Conservation (phyloP, 805 yeast genomes). For the Maudiozyma saulgeensis region DNA sequence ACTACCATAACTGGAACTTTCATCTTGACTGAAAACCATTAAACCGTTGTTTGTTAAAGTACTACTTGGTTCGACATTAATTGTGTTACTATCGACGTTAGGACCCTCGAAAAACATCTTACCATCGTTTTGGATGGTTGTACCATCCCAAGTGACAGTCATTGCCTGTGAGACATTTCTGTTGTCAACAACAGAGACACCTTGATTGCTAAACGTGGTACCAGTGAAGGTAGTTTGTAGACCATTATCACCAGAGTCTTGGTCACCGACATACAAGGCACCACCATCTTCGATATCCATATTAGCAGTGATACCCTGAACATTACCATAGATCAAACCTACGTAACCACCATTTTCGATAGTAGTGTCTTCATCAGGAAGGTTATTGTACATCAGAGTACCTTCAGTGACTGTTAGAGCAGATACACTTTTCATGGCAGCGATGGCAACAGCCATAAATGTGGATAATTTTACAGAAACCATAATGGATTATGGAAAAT, state of each 20-base stretch:
- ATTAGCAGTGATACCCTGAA: constrained; percentile 2
- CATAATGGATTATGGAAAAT: not conserved
- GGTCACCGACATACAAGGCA: constrained; percentile 8
- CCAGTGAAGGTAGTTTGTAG: constrained; percentile 4
- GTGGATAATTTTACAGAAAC: not conserved
- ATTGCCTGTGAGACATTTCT: constrained; percentile 6
- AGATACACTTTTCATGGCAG: not conserved
- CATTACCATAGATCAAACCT: constrained; percentile 7
- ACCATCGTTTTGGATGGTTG: constrained; percentile 7
- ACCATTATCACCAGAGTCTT: constrained; percentile 3
- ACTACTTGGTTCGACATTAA: constrained; percentile 4
- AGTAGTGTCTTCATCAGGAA: constrained; percentile 1
- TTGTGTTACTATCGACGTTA: constrained; percentile 1
- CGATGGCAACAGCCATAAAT: not conserved
- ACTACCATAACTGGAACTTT: not conserved
- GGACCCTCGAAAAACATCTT: constrained; percentile 9
- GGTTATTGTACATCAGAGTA: not conserved
- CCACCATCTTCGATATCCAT: constrained; percentile 4
- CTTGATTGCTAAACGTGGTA: constrained; percentile 5
- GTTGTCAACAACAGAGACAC: constrained; percentile 8
- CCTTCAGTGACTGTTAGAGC: not conserved
- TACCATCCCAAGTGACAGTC: constrained; percentile 5
- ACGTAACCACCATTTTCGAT: constrained; percentile 5
- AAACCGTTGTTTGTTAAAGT: constrained; percentile 7
- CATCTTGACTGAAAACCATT: constrained; percentile 6